Percentiles rank a stretch among this genome's conserved stretches.
phyloP scores from a whole-genome alignment of 768 basidiomycete genomes.

The Suillus subaureus region DNA sequence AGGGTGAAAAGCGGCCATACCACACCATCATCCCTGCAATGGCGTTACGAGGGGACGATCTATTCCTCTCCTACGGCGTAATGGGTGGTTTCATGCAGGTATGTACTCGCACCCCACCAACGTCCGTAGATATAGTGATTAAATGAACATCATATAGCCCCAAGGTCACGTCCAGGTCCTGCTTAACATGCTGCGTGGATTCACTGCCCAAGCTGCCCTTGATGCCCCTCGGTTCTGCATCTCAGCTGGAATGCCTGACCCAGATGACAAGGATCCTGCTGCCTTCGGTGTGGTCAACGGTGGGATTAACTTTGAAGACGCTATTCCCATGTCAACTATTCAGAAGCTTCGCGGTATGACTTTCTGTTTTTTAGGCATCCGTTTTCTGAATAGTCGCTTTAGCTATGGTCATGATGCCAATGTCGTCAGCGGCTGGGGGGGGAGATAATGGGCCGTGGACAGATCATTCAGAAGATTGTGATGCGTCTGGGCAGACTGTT shows the following conservation, averaged over 20 bases:
- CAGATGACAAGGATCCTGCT: conserved; percentile 43
- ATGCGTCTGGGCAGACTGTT: conserved; percentile 68
- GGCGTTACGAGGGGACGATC: conserved; percentile 73
- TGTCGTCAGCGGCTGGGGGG: conserved; percentile 58
- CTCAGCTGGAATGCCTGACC: conserved; percentile 75
- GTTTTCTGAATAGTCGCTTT: conserved; percentile 6
- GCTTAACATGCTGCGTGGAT: conserved; percentile 86
- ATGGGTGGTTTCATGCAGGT: conserved; percentile 95
- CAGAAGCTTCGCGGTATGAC: conserved; percentile 64
- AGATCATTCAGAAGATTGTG: conserved; percentile 84
- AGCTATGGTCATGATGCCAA: conserved; percentile 90
- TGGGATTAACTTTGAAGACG: conserved; percentile 89
- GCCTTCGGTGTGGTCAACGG: conserved; percentile 69
- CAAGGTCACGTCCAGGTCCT: conserved; percentile 97
- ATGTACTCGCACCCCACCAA: conserved; percentile 4
- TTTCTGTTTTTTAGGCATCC: not conserved
- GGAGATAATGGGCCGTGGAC: conserved; percentile 77
- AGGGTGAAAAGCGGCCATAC: conserved; percentile 86
- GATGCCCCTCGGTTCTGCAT: conserved; percentile 98
- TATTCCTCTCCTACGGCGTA: conserved; percentile 88
- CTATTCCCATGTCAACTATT: conserved; percentile 64
- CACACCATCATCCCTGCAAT: conserved; percentile 96
- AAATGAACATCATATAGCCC: conserved; percentile 49
- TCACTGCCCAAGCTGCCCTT: conserved; percentile 84
- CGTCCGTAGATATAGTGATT: conserved; percentile 1